Base-by-base conservation (phyloP, 129 eudicot genomes). In the Artemisia tridentata region DNA sequence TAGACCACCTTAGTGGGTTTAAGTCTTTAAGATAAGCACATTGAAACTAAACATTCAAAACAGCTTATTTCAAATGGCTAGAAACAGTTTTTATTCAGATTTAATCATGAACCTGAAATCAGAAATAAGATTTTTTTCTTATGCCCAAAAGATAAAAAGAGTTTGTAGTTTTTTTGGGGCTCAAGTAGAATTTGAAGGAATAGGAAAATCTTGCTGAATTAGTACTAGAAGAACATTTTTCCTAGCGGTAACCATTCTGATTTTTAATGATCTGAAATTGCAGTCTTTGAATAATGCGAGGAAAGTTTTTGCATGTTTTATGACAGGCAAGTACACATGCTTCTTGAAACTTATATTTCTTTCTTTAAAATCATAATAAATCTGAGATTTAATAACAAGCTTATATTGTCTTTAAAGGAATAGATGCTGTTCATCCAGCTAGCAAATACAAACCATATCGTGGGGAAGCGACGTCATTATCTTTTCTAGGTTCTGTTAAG, bases 211-310 rank as follows among this genome's bases (percentile, higher is more conserved):
- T 5, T 34, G 43, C 43, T 34, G 9, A 34, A 0, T 34, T 34
- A 34, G 43, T 34, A 34, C 9, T 34, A 34, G 43, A 34, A 34
- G 8, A 38, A 38, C 9, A 7, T 38, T 38, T 38, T 7, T 38
- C 45, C 45, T 38, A 38, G 45, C 0, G 45, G 9, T 38, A 38
- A 38, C 11, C 45, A n/a, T 41, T 54, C 79, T 55, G 47, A 53
- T 16, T 13, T 48, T 54, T 68, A 49, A 52, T 34, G 14, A 13
- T 65, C 45, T 67, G 71, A 58, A 77, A 64, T 12, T 81, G 85
- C 84, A 88, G 91, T 68, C 71, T 46, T 65, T 79, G 71, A 49
- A 45, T 52, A 73, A 70, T 20, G 81, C 84, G 68, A 82, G 80
- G 41, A 48, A 51, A 73, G 61, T 78, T 65, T 65, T 89, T 46